These are phyloP conservation scores for Cyberlindnera meyerae DNA, from an alignment of 805 yeast species.

Conservation along the genomic window DNA sequence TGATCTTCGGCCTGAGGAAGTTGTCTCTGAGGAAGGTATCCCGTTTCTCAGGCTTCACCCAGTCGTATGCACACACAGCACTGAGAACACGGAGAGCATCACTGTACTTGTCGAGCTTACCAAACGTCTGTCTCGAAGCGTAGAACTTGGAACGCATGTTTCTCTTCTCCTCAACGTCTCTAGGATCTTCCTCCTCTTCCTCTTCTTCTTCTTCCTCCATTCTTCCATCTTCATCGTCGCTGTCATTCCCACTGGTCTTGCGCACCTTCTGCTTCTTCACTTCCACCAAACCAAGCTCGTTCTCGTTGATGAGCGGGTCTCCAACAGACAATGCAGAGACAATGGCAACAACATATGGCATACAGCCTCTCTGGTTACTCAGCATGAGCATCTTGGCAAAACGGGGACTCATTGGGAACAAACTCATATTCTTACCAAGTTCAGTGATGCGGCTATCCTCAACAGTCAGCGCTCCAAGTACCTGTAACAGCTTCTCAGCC, in stretches of 20 bases:
- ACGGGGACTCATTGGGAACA: constrained; percentile 90
- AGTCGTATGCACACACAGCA: constrained; percentile 85
- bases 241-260: too few species aligned
- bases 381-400: constrained; percentile 85
- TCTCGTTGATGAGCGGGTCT: constrained; percentile 76
- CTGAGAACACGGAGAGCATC: constrained; percentile 74
- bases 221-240: constrained; percentile 24
- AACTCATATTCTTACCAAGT: constrained; percentile 79
- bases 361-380: constrained; percentile 81
- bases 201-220: constrained; percentile 30
- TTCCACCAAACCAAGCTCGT: constrained; percentile 57
- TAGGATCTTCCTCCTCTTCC: constrained; percentile 30
- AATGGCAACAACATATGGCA: constrained; percentile 84
- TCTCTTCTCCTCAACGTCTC: constrained; percentile 32
- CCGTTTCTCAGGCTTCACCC: constrained; percentile 47
- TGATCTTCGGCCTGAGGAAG: constrained; percentile 69
- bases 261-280: too few species aligned
- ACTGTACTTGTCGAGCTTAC: constrained; percentile 63
- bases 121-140: constrained; percentile 55
- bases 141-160: constrained; percentile 46
- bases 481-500: constrained; percentile 64
- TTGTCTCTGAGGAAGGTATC: constrained; percentile 49
- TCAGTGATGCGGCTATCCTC: constrained; percentile 56
- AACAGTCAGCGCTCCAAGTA: constrained; percentile 67
- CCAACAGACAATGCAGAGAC: constrained; percentile 93